Evolutionary conservation across 768 basidiomycete genomes (phyloP).

Genomic region (Hydnum rufescens): DNA sequence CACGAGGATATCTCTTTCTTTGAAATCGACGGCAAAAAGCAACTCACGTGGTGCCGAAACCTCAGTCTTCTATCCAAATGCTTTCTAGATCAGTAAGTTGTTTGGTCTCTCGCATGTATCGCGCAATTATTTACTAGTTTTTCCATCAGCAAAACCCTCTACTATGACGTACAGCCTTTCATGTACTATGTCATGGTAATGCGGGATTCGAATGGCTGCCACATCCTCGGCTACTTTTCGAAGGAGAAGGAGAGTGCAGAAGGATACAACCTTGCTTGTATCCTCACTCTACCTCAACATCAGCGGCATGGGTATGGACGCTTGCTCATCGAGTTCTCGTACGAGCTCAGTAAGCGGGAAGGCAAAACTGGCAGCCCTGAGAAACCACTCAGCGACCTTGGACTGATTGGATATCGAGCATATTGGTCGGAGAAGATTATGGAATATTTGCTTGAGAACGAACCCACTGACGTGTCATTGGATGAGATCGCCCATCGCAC

Average conservation of each 20-base stretch:
- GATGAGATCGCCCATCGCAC: conserved; percentile 96
- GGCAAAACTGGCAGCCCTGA: conserved; percentile 91
- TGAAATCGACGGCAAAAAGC: conserved; percentile 94
- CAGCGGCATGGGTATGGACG: conserved; percentile 93
- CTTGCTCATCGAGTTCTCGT: conserved; percentile 92
- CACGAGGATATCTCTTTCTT: conserved; percentile 94
- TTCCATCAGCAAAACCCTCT: conserved; percentile 72
- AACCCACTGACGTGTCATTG: conserved; percentile 47
- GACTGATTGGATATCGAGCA: conserved; percentile 78
- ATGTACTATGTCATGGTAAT: conserved; percentile 98
- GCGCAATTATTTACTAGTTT: conserved; percentile 1
- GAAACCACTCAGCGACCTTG: conserved; percentile 90
- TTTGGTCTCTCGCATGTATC: conserved; percentile 1
- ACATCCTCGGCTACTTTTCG: conserved; percentile 94
- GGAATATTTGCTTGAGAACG: conserved; percentile 47
- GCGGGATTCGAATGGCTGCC: conserved; percentile 78
- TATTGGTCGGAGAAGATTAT: conserved; percentile 97
- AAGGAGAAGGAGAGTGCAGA: conserved; percentile 98
- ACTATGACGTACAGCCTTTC: conserved; percentile 99
- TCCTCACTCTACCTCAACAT: conserved; percentile 94
- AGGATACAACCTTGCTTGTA: conserved; percentile 97
- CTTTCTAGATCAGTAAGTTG: conserved; percentile 86
- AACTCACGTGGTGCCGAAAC: conserved; percentile 92
- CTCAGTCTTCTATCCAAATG: conserved; percentile 91
- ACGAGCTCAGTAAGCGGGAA: conserved; percentile 93